phyloP scores from a whole-genome alignment of 1,284 basidiomycete genomes.

The Laetiporus sulphureus region DNA sequence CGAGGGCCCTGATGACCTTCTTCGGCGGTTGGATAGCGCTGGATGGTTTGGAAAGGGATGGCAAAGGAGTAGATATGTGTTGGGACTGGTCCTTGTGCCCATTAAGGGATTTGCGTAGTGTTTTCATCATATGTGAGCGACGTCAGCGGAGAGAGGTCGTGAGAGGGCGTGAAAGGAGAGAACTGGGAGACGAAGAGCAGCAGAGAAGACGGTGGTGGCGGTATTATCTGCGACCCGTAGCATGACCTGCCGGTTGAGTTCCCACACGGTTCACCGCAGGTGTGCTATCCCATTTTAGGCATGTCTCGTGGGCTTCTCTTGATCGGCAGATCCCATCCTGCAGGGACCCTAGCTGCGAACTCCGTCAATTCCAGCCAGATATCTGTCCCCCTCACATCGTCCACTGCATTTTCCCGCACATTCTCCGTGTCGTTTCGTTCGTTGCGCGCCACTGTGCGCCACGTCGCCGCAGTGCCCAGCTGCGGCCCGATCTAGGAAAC shows the following conservation, averaged over 20 bases:
- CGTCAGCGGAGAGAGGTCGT: slow-evolving; percentile 19
- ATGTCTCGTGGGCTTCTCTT: too few relatives aligned
- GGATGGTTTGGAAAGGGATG: slow-evolving; percentile 60
- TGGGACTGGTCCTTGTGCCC: slow-evolving; percentile 53
- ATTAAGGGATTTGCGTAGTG: slow-evolving; percentile 80
- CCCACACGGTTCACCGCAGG: too few relatives aligned
- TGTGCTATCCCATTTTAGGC: too few relatives aligned
- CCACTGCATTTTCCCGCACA: too few relatives aligned
- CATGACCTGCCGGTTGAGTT: slow-evolving; percentile 7
- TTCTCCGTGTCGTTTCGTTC: too few relatives aligned
- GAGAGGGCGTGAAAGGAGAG: slow-evolving; percentile 26
- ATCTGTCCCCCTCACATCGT: too few relatives aligned
- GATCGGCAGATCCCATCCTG: too few relatives aligned
- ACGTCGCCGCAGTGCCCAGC: too few relatives aligned
- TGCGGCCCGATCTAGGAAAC: too few relatives aligned
- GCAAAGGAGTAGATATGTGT: slow-evolving; percentile 63
- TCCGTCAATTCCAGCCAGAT: too few relatives aligned
- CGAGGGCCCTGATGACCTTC: slow-evolving; percentile 89
- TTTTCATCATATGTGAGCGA: slow-evolving; percentile 59
- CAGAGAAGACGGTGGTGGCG: slow-evolving; percentile 8
- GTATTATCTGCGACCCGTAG: slow-evolving; percentile 20
- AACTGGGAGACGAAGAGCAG: slow-evolving; percentile 9
- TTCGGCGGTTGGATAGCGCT: slow-evolving; percentile 79
- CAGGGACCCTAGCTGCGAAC: too few relatives aligned
- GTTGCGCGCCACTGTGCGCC: too few relatives aligned